Evolutionary conservation across 1,284 basidiomycete species (phyloP), one percentile per base, ranked within the genome.

Genomic region (Austroboletus sp.): DNA sequence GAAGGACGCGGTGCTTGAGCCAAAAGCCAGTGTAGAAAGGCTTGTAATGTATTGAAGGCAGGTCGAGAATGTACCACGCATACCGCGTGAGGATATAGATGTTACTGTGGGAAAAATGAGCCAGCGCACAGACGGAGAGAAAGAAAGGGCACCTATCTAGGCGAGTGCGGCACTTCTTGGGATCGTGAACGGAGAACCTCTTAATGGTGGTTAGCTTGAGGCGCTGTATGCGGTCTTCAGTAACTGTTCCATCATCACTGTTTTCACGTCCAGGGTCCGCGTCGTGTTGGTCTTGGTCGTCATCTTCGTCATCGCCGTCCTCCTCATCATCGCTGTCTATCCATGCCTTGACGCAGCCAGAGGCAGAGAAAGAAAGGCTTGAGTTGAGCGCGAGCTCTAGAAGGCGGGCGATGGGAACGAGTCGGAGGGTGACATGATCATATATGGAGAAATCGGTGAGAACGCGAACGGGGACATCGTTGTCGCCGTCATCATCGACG

Each of bases 11-110:
- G 50, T 80, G 77, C 35, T 66, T 64, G 11, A 69, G 59, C 70
- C 74, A 78, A 43, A 79, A 76, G 0, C 58, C 44, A 1, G 46
- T 43, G 52, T 70, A 81, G 45, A 70, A 70, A 0, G 65, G 57
- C 2, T 44, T 47, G 52, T 84, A 84, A 2, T 46, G 21, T 1
- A 44, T 37, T 0, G 74, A 70, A 0, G 81, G 80, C 3, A 50
- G 47, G 10, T 69, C 68, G 2, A 84, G 66, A 46, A 83, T 79
- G 53, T 85, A 84, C 81, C 81, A 84, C 0, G 80, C 79, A 55
- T 62, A 52, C 19, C 57, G 25, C 1, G 73, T 76, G 23, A 64
- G 57, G 21, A 75, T 51, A 44, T 71, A 74, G 8, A 73, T 66
- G 35, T 69, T 68, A 29, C 69, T 69, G 44, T 3, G 39, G 39